Evolutionary conservation across 192 early-diverging fungal genomes (phyloP).

Genomic region (Backusella parvicylindrica): DNA sequence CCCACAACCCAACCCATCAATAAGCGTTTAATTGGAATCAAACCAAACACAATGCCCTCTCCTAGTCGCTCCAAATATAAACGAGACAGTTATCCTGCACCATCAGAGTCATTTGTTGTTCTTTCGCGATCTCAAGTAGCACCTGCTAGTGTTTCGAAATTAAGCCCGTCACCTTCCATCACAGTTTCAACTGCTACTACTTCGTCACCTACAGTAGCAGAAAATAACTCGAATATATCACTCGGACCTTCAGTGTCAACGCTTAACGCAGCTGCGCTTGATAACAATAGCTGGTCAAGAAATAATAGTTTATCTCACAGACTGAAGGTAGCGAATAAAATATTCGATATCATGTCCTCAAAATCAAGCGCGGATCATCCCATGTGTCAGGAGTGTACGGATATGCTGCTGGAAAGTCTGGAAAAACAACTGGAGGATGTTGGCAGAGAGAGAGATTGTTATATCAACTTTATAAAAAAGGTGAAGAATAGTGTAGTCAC

Average conservation of each 20-base stretch:
- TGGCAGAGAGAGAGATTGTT: slow-evolving; percentile 70
- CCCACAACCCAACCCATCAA: neutral
- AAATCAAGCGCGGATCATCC: slow-evolving; percentile 75
- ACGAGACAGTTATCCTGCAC: slow-evolving; percentile 13
- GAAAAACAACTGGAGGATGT: slow-evolving; percentile 69
- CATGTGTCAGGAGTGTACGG: slow-evolving; percentile 90
- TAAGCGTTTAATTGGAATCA: slow-evolving; percentile 9
- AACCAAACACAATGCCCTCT: slow-evolving; percentile 4
- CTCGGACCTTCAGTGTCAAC: neutral
- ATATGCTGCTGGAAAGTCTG: slow-evolving; percentile 66
- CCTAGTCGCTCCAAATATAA: neutral
- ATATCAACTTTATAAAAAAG: slow-evolving; percentile 65
- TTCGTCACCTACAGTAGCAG: neutral
- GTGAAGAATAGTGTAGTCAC: slow-evolving; percentile 49
- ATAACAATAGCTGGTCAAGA: slow-evolving; percentile 9
- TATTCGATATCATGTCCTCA: slow-evolving; percentile 80
- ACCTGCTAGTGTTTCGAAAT: neutral
- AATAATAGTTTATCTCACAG: slow-evolving; percentile 44
- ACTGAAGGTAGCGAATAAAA: slow-evolving; percentile 57
- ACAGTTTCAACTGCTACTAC: neutral
- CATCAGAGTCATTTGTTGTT: slow-evolving; percentile 60
- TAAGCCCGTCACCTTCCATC: neutral
- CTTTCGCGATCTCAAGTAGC: slow-evolving; percentile 51
- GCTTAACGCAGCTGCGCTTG: neutral
- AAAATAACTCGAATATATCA: neutral